These are phyloP conservation scores for Aspergillus candidus DNA, from an alignment of 2,329 filamentous ascomycete genomes.

Conservation along the genomic window DNA sequence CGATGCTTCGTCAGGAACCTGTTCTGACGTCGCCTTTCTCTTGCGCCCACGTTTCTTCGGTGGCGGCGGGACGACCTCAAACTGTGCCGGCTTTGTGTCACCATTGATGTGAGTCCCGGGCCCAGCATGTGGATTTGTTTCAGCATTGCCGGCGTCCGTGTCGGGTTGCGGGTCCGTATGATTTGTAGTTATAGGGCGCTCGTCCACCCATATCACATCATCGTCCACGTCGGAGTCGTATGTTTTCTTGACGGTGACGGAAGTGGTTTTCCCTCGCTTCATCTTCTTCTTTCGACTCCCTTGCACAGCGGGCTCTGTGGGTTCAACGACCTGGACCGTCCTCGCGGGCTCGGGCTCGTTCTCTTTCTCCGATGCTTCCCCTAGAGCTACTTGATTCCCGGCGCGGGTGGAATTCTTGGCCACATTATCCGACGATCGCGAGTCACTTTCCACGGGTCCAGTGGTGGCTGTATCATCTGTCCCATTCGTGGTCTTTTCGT, in stretches of 20 bases:
- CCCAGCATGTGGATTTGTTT: not conserved
- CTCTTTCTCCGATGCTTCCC: not conserved
- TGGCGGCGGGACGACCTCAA: slow-evolving; percentile 5
- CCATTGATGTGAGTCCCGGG: not conserved
- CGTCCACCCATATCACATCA: slow-evolving; percentile 39
- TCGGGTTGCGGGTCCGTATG: not conserved
- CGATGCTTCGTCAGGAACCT: slow-evolving; percentile 8
- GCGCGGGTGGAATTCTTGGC: too few relatives aligned
- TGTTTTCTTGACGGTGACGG: slow-evolving; percentile 26
- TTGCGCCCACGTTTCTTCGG: slow-evolving; percentile 42
- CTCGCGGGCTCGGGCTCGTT: slow-evolving; percentile 2
- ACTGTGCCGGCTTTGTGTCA: not conserved
- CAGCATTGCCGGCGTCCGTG: not conserved
- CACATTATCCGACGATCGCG: too few relatives aligned
- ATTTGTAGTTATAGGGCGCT: slow-evolving; percentile 16
- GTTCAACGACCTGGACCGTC: not conserved
- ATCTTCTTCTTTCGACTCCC: slow-evolving; percentile 38
- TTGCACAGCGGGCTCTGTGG: slow-evolving; percentile 12
- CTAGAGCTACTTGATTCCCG: too few relatives aligned
- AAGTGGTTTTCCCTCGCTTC: slow-evolving; percentile 41
- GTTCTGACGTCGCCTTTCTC: slow-evolving; percentile 31
- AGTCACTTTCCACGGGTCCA: too few relatives aligned
- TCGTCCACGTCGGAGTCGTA: slow-evolving; percentile 30
- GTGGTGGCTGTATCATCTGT: too few relatives aligned
- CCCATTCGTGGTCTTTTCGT: not conserved